These are phyloP conservation scores for Aspergillus candidus DNA, from an alignment of 2,329 filamentous ascomycete genomes.

Conservation along the genomic window DNA sequence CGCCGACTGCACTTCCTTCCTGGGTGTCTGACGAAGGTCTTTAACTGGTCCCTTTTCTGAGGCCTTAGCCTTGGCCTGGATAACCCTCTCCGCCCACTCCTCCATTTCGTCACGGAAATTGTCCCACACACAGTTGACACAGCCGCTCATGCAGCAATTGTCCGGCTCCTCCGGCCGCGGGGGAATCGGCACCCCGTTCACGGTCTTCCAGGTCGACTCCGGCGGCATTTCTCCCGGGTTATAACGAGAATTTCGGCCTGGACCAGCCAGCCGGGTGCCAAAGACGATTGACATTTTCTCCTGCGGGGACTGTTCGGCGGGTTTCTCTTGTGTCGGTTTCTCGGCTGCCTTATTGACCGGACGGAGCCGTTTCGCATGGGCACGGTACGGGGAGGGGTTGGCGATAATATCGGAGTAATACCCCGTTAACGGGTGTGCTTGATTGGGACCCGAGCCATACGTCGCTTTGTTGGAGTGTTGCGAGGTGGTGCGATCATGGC, in stretches of 20 bases:
- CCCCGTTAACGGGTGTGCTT: conserved; percentile 37
- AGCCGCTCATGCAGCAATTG: conserved; percentile 99
- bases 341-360: conserved; percentile 12
- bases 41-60: conserved; percentile 18
- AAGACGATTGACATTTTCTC: conserved; percentile 67
- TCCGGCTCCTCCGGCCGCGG: conserved; percentile 84
- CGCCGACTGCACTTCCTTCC: conserved; percentile 43
- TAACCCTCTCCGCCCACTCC: conserved; percentile 66
- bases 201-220: conserved; percentile 50
- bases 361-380: conserved; percentile 14
- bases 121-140: conserved; percentile 97
- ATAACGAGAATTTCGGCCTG: conserved; percentile 56
- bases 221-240: conserved; percentile 51
- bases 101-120: conserved; percentile 86
- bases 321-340: conserved; percentile 13
- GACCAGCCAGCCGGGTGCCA: conserved; percentile 69
- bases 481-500: conserved; percentile 11
- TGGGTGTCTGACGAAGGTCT: conserved; percentile 27
- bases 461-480: conserved; percentile 5
- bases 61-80: conserved; percentile 51
- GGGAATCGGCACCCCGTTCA: conserved; percentile 77
- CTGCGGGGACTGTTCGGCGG: conserved; percentile 26
- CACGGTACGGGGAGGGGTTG: conserved; percentile 21
- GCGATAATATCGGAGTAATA: conserved; percentile 42
- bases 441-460: conserved; percentile 14